Evolutionary conservation across 2,329 filamentous ascomycete genomes (phyloP), one percentile per base, ranked within the genome.

Genomic region (Fonsecaea monophora): DNA sequence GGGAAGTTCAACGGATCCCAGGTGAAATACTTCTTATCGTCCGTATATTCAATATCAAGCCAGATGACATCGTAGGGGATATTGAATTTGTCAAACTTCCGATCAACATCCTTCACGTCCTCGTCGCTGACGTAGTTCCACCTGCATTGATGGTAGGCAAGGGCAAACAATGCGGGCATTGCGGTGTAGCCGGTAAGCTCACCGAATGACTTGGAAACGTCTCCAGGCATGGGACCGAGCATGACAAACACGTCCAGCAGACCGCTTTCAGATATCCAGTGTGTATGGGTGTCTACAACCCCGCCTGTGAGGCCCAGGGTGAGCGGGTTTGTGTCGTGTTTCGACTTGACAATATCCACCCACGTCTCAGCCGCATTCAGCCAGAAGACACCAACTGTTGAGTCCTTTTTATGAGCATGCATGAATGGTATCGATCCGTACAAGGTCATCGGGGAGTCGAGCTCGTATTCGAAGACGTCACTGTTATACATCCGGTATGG

Each of bases 51-150:
- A 72, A 99, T 92, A 74, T 99, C 95, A 18, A 99, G 88, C 95
- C 95, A 99, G 74, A 99, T 99, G 70, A 98, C 92, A 79, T 99
- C 95, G 81, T 98, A 99, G 0, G 95, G 95, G 62, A 99, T 97
- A 76, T 92, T 90, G 80, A 89, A 88, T 81, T 95, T 96, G 82
- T 98, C 94, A 82, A 99, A 97, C 78, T 96, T 96, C 71, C 91
- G 89, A 77, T 98, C 94, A 50, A 99, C 94, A 75, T 98, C 94
- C 78, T 92, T 96, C 66, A 99, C 94, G 79, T 99, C 95, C 71
- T 97, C 93, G 74, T 97, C 94, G 0, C 92, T 96, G 64, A 97
- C 90, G 77, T 99, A 99, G 81, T 99, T 99, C 95, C 95, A 99
- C 73, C 95, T 91, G 78, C 95, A 98, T 78, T 99, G 95, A 76